Base-by-base conservation (phyloP, 176 grass and related monocot genomes). In the Carex scoparia region DNA sequence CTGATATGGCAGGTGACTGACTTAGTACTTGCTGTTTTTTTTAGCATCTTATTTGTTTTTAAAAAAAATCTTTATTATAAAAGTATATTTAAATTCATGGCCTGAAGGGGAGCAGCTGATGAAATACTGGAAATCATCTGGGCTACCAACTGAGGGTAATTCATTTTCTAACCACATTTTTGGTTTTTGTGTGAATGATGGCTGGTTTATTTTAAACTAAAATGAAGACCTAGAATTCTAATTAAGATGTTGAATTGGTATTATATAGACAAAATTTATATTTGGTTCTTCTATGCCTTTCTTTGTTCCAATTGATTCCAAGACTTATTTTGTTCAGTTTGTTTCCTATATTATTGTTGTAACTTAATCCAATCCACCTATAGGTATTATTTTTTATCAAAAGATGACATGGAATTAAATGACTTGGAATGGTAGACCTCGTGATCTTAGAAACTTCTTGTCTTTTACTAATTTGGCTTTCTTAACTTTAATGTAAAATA, bases 1-100 rank as follows among this genome's bases (percentile, higher is more conserved):
- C 89, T 85, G 95, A 98, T 74, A 88, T 98, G 83, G 92, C 93
- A 93, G 95, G 95, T 94, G 89, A 69, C 35, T 69, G 28, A 72
- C 66, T 35, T 84, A 84, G 27, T 75, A 56, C 5, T 64, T 28
- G 4, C 48, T 79, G 56, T 12, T 23, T 28, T 35, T 7, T 84
- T 61, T 27, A 76, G 62, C 14, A 4, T 58, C 75, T 32, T 56
- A 38, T 57, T 61, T 72, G 1, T 15, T 74, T 79, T 88, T 85
- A n/a, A 89, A 64, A 54, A 84, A 79, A 15, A 49, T 79, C 48
- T 64, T 83, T 44, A 76, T 69, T 38, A 83, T 10, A n/a, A 23
- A 84, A 77, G 31, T 83, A 61, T 75, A 28, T 89, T 62, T 70
- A 15, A 33, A 81, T 89, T 87, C 19, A 46, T 82, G 2, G 7